Percentiles rank a stretch among this genome's conserved stretches.
Conservation (phyloP, 2,329 filamentous ascomycete genomes). For the Claviceps sp. region DNA sequence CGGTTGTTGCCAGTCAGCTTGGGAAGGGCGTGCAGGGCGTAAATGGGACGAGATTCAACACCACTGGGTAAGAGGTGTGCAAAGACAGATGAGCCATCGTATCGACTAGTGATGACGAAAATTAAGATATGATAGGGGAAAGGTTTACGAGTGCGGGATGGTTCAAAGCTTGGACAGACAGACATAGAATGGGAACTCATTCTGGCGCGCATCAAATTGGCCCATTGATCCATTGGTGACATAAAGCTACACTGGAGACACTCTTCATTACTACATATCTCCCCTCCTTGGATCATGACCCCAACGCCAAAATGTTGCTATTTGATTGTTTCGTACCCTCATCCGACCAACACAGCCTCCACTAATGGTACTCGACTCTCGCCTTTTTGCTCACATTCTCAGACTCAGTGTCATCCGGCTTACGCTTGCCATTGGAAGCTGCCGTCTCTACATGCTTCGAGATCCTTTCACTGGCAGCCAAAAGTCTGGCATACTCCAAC, state of each 20-base stretch:
- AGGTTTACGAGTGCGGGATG: no score
- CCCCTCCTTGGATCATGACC: not conserved
- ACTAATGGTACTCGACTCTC: constrained; percentile 22
- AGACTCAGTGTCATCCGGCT: constrained; percentile 19
- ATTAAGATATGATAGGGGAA: no score
- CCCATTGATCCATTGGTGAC: not conserved
- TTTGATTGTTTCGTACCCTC: not conserved
- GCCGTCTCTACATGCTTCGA: constrained; percentile 13
- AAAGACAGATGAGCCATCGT: not conserved
- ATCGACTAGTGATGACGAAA: not conserved
- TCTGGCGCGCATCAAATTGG: not conserved
- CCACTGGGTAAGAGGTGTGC: constrained; percentile 1
- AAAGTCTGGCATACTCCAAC: constrained; percentile 56
- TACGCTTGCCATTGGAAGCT: constrained; percentile 32
- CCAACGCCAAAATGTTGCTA: not conserved
- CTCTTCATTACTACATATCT: not conserved
- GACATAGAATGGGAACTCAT: not conserved
- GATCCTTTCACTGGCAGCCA: constrained; percentile 33
- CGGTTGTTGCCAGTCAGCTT: constrained; percentile 54
- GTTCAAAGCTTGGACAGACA: no score
- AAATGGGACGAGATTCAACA: constrained; percentile 19
- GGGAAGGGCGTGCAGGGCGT: constrained; percentile 25
- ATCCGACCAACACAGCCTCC: not conserved
- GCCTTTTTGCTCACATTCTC: constrained; percentile 30
- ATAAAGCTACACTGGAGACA: not conserved